Evolutionary conservation across 2,329 filamentous ascomycete genomes (phyloP).

Genomic region (Escovopsis weberi): DNA sequence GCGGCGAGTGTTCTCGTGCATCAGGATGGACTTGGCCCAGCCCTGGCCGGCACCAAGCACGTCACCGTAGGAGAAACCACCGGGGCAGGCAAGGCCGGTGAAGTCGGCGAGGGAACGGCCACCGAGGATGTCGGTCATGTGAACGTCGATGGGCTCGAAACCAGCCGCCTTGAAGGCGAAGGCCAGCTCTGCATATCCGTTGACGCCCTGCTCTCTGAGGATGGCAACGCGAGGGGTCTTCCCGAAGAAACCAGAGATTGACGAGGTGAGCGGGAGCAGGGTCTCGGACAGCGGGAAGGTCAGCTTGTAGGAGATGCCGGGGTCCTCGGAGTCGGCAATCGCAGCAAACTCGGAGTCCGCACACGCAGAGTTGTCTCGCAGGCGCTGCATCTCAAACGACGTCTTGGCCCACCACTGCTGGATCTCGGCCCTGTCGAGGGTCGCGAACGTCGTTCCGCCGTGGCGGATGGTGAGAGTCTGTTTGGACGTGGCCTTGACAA

Average conservation of each 20-base stretch:
- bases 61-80: constrained; percentile 91
- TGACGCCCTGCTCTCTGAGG: constrained; percentile 87
- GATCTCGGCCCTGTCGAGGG: constrained; percentile 54
- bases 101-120: constrained; percentile 71
- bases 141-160: constrained; percentile 83
- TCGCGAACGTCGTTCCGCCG: constrained; percentile 52
- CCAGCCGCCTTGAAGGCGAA: constrained; percentile 87
- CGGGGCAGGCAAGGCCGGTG: constrained; percentile 81
- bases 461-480: constrained; percentile 68
- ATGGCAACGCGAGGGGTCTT: constrained; percentile 68
- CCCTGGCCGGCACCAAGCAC: constrained; percentile 81
- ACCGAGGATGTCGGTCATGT: constrained; percentile 86
- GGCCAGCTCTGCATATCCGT: constrained; percentile 94
- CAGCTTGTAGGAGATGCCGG: constrained; percentile 72
- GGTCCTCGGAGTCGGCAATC: constrained; percentile 61
- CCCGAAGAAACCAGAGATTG: constrained; percentile 36
- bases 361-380: constrained; percentile 76
- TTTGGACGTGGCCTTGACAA: constrained; percentile 51
- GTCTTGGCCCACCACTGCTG: constrained; percentile 84
- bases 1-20: constrained; percentile 60
- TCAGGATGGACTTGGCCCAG: constrained; percentile 86
- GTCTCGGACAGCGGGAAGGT: constrained; percentile 68
- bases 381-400: constrained; percentile 79
- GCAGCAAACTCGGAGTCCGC: constrained; percentile 71
- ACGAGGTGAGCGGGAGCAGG: constrained; percentile 45